Base-by-base conservation (phyloP, 2,329 filamentous ascomycete genomes). In the Madurella mycetomatis region DNA sequence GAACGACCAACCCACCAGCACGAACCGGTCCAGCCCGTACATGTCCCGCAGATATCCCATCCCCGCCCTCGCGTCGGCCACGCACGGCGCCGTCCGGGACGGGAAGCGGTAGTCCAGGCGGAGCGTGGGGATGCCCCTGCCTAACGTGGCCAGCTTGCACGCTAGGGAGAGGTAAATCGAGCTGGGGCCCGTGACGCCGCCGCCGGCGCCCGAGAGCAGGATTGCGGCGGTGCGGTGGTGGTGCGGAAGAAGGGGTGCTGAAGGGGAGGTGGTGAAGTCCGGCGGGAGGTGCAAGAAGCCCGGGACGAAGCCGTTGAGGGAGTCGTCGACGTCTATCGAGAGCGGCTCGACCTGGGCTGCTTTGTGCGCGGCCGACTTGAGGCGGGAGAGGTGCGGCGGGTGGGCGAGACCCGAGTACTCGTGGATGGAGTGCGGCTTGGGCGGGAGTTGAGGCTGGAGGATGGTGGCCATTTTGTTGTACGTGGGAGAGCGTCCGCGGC, bases 1-100 rank as follows among this genome's bases (percentile, higher is more conserved):
- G 49, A 75, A 74, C 11, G 68, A 72, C 73, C 72, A 75, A 44
- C 73, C 73, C 1, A 73, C 65, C 13, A 75, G 54, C 5, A 74
- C 71, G 58, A 74, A 73, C 19, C 58, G 64, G n/a, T 53, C 55
- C 1, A 70, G 61, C 0, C 57, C 62, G 56, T 66, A 70, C 25
- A 62, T 54, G 13, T 65, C 55, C 13, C 66, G 46, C 9, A 74
- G 63, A 48, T 69, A 70, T 31, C 67, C 58, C 66, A 75, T 70
- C 4, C 66, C 67, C 9, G 71, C 67, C 9, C 62, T 46, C 0
- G 72, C 66, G 54, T 76, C 72, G 8, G 62, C 53, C 3, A 67
- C 62, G 60, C 73, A 75, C 52, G 67, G 67, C 8, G 62, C 58
- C 34, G 63, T 70, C 12, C 12, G 30, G 19, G 53, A 47, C 1